Evolutionary conservation across 495 filamentous ascomycete species (phyloP), one percentile per base, ranked within the genome.

Genomic region (Eremomyces bilateralis): DNA sequence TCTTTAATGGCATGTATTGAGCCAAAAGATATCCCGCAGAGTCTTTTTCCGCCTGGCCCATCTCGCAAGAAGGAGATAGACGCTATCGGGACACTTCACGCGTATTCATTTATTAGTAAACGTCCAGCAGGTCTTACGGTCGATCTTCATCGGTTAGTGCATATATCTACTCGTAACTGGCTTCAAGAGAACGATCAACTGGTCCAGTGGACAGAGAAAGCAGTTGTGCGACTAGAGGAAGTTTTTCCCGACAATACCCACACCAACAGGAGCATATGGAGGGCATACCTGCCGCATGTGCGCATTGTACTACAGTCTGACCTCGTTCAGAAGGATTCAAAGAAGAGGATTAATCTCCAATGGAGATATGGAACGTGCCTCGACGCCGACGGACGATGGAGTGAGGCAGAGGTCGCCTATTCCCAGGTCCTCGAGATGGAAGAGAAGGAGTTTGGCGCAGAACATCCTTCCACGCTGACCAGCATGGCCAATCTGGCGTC

Each of bases 111-210:
- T 17, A 8, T 32, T 17, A 32, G 12, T 17, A 17, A 32, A 32
- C 30, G n/a, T n/a, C n/a, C n/a, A n/a, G n/a, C n/a, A n/a, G n/a
- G n/a, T n/a, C n/a, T n/a, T n/a, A n/a, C n/a, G n/a, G n/a, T n/a
- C 32, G 51, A 61, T 37, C 53, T 68, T 39, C 60, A 68, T 39
- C 45, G 49, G 31, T 51, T 66, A 5, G 58, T 68, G 3, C 61
- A 63, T 34, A 27, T 63, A 19, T 52, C 57, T 18, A 56, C 51
- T 22, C 46, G 50, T 15, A 48, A 53, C 13, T 62, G 58, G 59
- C 39, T 49, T 5, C 20, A 42, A 40, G 16, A 37, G 24, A 34
- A 42, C 8, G 24, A 28, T 13, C 24, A 13, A 13, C 13, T 28
- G 8, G 24, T 8, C 8, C 8, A 28, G 24, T 13, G 13, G 8